Evolutionary conservation across 345 rosid genomes (phyloP).

Genomic region (Excoecaria agallocha): DNA sequence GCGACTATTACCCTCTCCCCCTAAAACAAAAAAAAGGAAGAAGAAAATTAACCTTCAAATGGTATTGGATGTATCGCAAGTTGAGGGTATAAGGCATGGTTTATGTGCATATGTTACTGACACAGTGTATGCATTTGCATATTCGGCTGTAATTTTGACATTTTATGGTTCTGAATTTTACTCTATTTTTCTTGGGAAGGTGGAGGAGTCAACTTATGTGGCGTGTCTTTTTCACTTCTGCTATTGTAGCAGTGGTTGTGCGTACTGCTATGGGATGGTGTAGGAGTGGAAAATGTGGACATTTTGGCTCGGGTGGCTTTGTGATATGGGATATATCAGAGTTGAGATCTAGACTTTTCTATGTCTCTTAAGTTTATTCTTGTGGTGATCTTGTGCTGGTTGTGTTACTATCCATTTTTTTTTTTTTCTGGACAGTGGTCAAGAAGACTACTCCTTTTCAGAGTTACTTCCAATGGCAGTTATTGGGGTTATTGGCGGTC

Average conservation of each 20-base stretch:
- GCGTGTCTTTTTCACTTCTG: slow-evolving; percentile 99
- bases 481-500: slow-evolving; percentile 91
- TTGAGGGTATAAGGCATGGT: neutral
- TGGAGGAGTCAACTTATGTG: slow-evolving; percentile 99
- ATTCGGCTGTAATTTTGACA: too few species aligned
- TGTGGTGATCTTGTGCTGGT: slow-evolving; percentile 13
- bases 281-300: slow-evolving; percentile 92
- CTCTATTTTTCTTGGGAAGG: slow-evolving; percentile 48
- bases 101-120: neutral
- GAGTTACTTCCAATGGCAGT: slow-evolving; percentile 97
- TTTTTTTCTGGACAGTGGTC: slow-evolving; percentile 59
- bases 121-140: too few species aligned
- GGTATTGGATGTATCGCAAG: neutral
- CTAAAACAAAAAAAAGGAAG: neutral
- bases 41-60: neutral
- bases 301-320: slow-evolving; percentile 95
- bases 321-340: slow-evolving; percentile 89
- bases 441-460: slow-evolving; percentile 88
- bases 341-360: slow-evolving; percentile 46
- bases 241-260: slow-evolving; percentile 95
- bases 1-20: too few species aligned
- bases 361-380: neutral
- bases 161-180: neutral
- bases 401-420: slow-evolving; percentile 18
- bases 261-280: slow-evolving; percentile 98